These are phyloP conservation scores for Claviceps cyperi DNA, from an alignment of 2,329 filamentous ascomycete genomes.

Conservation along the genomic window DNA sequence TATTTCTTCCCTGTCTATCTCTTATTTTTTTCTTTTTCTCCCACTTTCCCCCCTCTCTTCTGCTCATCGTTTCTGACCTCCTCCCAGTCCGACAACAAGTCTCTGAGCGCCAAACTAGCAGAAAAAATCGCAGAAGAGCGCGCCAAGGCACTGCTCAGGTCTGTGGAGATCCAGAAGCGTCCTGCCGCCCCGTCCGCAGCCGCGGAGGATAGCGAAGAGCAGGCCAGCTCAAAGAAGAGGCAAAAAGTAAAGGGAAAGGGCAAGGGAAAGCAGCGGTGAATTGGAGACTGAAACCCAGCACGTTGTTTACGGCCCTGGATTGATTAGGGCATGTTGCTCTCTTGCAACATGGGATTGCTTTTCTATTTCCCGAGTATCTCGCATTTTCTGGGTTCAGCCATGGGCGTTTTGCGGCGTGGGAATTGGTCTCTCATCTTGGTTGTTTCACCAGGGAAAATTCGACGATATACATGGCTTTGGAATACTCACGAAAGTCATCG, in stretches of 20 bases:
- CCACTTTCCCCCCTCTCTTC: neutral
- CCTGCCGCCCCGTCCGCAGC: slow-evolving; percentile 16
- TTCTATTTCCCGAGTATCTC: neutral
- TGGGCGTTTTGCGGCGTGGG: neutral
- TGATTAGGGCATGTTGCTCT: neutral
- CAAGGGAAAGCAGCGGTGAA: slow-evolving; percentile 11
- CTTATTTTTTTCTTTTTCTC: no score
- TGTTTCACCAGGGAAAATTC: no score
- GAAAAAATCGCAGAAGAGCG: slow-evolving; percentile 43
- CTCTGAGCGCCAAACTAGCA: slow-evolving; percentile 35
- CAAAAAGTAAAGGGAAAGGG: slow-evolving; percentile 14
- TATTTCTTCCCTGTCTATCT: neutral
- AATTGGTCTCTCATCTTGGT: no score
- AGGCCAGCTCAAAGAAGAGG: slow-evolving; percentile 18
- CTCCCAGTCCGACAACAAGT: slow-evolving; percentile 33
- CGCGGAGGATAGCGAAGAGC: slow-evolving; percentile 8
- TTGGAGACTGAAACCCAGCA: no score
- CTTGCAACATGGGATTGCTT: neutral
- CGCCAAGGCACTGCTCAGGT: slow-evolving; percentile 35
- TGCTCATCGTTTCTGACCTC: neutral
- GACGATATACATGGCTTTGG: no score
- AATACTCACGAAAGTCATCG: no score
- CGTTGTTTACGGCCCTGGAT: neutral
- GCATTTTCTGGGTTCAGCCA: neutral
- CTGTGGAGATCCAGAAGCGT: slow-evolving; percentile 31